Conservation (phyloP, 2,329 filamentous ascomycete genomes). For the Colletotrichum paranaense region DNA sequence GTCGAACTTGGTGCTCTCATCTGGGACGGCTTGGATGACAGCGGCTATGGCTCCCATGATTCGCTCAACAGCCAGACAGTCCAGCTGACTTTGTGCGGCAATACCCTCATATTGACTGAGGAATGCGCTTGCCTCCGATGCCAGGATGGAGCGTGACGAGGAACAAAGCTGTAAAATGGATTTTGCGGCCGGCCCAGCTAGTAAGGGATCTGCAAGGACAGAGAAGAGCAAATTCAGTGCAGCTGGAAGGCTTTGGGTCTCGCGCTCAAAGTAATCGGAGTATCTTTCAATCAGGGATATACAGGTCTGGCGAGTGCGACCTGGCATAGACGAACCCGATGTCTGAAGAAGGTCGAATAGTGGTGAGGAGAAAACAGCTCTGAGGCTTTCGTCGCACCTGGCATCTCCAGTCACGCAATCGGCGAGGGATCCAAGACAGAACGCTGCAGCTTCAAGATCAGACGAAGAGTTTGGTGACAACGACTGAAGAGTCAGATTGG, state of each 20-base stretch:
- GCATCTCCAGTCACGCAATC: slow-evolving; percentile 71
- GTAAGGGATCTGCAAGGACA: slow-evolving; percentile 69
- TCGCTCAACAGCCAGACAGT: slow-evolving; percentile 77
- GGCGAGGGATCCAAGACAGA: slow-evolving; percentile 74
- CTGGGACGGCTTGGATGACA: slow-evolving; percentile 77
- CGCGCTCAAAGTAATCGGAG: slow-evolving; percentile 80
- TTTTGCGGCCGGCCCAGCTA: slow-evolving; percentile 77
- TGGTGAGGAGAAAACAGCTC: slow-evolving; percentile 69
- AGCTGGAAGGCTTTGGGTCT: slow-evolving; percentile 73
- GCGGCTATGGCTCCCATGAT: slow-evolving; percentile 80
- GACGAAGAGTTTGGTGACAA: slow-evolving; percentile 63
- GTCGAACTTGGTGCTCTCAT: slow-evolving; percentile 38
- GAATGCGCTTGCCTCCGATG: slow-evolving; percentile 74
- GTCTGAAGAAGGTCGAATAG: slow-evolving; percentile 67
- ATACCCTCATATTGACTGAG: slow-evolving; percentile 78
- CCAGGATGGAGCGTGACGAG: slow-evolving; percentile 77
- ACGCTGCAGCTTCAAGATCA: slow-evolving; percentile 70
- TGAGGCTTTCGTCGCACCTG: slow-evolving; percentile 68
- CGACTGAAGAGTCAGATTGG: slow-evolving; percentile 63
- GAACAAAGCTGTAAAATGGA: slow-evolving; percentile 81
- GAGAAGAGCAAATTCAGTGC: slow-evolving; percentile 81
- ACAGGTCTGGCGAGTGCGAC: slow-evolving; percentile 74
- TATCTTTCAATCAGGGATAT: slow-evolving; percentile 79
- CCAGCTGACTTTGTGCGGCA: slow-evolving; percentile 67
- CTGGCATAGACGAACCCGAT: slow-evolving; percentile 64